phyloP scores from a whole-genome alignment of 768 basidiomycete species.

The Naematelia aurantialba region DNA sequence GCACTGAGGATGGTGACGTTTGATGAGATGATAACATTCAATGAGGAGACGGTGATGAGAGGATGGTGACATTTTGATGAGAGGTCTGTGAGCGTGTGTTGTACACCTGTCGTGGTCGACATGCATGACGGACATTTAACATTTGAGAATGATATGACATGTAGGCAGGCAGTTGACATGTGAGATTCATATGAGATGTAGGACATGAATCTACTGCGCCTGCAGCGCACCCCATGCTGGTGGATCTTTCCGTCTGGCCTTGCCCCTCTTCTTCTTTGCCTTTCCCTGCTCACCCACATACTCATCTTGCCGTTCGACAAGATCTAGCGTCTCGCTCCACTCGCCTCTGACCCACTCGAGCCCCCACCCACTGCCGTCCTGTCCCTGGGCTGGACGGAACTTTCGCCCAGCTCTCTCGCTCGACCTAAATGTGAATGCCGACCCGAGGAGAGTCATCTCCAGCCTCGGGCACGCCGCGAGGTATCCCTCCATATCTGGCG shows the following conservation, averaged over 20 bases:
- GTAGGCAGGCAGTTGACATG: too few species aligned
- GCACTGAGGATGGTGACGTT: too few species aligned
- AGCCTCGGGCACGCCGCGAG: slow-evolving; percentile 25
- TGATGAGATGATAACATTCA: too few species aligned
- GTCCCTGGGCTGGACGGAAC: slow-evolving; percentile 37
- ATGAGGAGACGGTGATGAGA: too few species aligned
- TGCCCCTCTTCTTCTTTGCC: slow-evolving; percentile 25
- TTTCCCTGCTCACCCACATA: slow-evolving; percentile 5
- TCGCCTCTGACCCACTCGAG: slow-evolving; percentile 7
- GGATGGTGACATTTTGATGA: too few species aligned
- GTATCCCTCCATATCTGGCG: slow-evolving; percentile 17
- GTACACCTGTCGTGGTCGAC: not conserved
- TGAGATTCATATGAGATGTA: too few species aligned
- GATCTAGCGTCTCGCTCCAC: not conserved
- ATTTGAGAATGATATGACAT: too few species aligned
- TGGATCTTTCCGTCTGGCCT: slow-evolving; percentile 40
- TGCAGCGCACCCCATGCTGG: slow-evolving; percentile 24
- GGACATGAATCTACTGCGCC: not conserved
- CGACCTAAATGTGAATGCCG: slow-evolving; percentile 33
- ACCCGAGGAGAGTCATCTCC: slow-evolving; percentile 38
- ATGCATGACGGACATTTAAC: too few species aligned
- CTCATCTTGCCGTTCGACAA: slow-evolving; percentile 2
- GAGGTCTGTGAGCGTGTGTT: not conserved
- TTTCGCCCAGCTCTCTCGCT: slow-evolving; percentile 47
- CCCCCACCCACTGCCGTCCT: slow-evolving; percentile 18